A percentile compares a stretch with the other conserved stretches of the same genome.
phyloP scores from a whole-genome alignment of 2,329 filamentous ascomycete genomes.

The Colletotrichum sp. region DNA sequence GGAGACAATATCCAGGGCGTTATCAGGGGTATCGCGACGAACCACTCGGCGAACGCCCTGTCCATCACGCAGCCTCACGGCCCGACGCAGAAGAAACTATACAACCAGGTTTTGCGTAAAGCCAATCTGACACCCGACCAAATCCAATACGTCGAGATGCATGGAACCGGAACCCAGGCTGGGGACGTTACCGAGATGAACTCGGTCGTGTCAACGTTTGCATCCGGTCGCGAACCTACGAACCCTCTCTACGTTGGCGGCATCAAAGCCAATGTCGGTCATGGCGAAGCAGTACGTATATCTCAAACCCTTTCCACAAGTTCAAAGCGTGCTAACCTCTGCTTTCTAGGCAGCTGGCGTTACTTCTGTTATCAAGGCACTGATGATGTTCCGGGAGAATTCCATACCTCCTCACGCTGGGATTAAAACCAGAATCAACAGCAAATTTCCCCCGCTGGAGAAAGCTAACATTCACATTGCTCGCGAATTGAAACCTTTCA shows the following conservation, averaged over 20 bases:
- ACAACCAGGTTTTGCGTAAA: constrained; percentile 24
- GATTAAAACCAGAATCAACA: constrained; percentile 68
- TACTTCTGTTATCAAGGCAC: not conserved
- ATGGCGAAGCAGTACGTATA: not conserved
- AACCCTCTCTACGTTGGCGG: not conserved
- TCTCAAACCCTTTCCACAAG: not conserved
- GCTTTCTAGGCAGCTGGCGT: not conserved
- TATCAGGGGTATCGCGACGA: constrained; percentile 25
- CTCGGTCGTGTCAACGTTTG: not conserved
- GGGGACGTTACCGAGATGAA: not conserved
- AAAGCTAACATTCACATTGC: constrained; percentile 63
- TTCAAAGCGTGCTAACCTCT: not conserved
- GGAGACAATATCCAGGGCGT: constrained; percentile 38
- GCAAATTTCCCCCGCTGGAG: constrained; percentile 60
- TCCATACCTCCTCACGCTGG: constrained; percentile 53
- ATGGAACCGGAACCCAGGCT: not conserved
- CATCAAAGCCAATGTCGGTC: not conserved
- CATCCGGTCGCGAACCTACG: not conserved
- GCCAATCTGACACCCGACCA: constrained; percentile 51
- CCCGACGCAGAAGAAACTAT: constrained; percentile 25
- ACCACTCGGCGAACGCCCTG: not conserved
- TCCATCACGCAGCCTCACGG: not conserved
- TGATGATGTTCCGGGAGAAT: not conserved
- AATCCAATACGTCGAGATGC: constrained; percentile 7
- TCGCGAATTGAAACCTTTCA: constrained; percentile 47